Percentiles rank a stretch among this genome's conserved stretches.
Evolutionary conservation across 441 rosid species (phyloP).

Genomic region (Jatropha podagrica): DNA sequence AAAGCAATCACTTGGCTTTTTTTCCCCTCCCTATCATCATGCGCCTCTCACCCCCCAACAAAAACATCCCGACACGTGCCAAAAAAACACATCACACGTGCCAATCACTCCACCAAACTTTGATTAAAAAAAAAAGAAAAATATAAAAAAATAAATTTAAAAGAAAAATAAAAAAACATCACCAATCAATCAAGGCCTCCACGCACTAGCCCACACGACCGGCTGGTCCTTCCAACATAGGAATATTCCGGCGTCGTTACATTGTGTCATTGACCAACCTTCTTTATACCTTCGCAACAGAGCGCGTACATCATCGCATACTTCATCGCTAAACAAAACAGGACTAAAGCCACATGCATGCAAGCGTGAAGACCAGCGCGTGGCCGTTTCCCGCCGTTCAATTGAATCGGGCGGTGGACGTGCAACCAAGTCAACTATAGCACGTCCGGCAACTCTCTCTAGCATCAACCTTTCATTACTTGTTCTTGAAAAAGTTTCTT

Average conservation of each 20-base stretch:
- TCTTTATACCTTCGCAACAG: slow-evolving; percentile 86
- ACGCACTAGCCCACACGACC: slow-evolving; percentile 95
- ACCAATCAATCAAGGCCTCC: slow-evolving; percentile 55
- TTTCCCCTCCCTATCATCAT: slow-evolving; percentile 1
- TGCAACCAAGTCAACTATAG: slow-evolving; percentile 77
- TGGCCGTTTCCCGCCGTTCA: slow-evolving; percentile 73
- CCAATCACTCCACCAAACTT: slow-evolving; percentile 27
- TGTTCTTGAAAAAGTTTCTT: slow-evolving; percentile 69
- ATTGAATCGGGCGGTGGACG: slow-evolving; percentile 57
- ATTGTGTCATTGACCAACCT: slow-evolving; percentile 80
- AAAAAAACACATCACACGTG: slow-evolving; percentile 48
- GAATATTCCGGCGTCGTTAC: slow-evolving; percentile 76
- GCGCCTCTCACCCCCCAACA: not conserved
- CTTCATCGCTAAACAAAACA: slow-evolving; percentile 69
- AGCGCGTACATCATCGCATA: slow-evolving; percentile 84
- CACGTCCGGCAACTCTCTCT: slow-evolving; percentile 75
- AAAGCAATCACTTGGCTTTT: slow-evolving; percentile 22
- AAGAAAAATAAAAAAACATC: not conserved
- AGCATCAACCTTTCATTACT: slow-evolving; percentile 89
- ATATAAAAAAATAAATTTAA: not conserved
- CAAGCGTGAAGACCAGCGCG: slow-evolving; percentile 72
- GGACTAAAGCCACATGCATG: slow-evolving; percentile 49
- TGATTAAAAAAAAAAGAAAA: slow-evolving; percentile 4
- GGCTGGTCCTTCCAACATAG: slow-evolving; percentile 86
- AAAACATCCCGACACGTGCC: slow-evolving; percentile 39